These are phyloP conservation scores for Agaricus blazei DNA, from an alignment of 768 basidiomycete genomes.

Conservation along the genomic window DNA sequence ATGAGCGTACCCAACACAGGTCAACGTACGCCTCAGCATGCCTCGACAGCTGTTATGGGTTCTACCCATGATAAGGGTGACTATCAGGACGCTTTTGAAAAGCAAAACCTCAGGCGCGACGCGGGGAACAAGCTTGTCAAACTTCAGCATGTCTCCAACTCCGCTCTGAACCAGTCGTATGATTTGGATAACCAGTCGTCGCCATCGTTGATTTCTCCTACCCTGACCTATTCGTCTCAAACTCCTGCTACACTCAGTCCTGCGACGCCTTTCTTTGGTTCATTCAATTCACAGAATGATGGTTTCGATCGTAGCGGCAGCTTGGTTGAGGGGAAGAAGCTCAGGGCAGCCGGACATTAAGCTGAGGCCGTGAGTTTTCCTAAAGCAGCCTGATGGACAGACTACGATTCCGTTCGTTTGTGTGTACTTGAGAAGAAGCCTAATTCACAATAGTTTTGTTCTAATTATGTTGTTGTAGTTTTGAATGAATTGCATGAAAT, in stretches of 20 bases:
- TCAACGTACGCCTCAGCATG: constrained; percentile 28
- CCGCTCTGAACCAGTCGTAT: constrained; percentile 4
- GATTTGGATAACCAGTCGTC: constrained; percentile 10
- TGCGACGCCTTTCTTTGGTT: constrained; percentile 66
- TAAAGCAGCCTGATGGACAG: neutral
- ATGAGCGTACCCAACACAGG: constrained; percentile 37
- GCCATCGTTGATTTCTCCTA: constrained; percentile 58
- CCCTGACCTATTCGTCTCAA: constrained; percentile 63
- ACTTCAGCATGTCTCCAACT: constrained; percentile 4
- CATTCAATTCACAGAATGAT: constrained; percentile 37
- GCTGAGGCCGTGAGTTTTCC: neutral
- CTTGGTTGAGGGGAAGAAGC: constrained; percentile 4
- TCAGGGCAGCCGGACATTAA: constrained; percentile 1
- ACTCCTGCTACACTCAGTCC: constrained; percentile 66
- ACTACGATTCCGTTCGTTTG: neutral
- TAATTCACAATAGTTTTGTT: neutral
- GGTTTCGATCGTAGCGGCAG: constrained; percentile 16
- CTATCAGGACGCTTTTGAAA: constrained; percentile 15
- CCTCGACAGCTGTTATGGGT: constrained; percentile 21
- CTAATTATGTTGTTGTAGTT: no score
- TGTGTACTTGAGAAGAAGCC: neutral
- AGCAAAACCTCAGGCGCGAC: constrained; percentile 19
- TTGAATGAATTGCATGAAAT: no score
- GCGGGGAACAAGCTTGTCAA: constrained; percentile 15
- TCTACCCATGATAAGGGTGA: constrained; percentile 18